These are phyloP conservation scores for Salix suchowensis DNA, from an alignment of 345 rosid genomes.

Conservation along the genomic window DNA sequence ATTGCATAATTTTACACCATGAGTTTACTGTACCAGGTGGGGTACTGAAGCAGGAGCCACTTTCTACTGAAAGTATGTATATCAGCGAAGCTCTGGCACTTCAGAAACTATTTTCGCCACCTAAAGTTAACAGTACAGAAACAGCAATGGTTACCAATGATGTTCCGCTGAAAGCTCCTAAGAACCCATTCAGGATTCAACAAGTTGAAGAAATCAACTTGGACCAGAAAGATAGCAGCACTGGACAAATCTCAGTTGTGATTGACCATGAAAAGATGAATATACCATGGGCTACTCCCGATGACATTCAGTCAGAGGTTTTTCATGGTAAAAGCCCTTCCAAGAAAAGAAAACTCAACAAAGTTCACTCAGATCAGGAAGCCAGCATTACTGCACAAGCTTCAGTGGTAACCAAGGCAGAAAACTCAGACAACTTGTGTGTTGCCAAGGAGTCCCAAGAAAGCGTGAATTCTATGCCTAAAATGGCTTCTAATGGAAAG, in stretches of 20 bases:
- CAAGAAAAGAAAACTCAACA: conserved; percentile 20
- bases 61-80: conserved; percentile 32
- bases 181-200: conserved; percentile 62
- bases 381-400: conserved; percentile 23
- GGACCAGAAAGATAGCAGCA: conserved; percentile 2
- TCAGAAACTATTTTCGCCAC: conserved; percentile 39
- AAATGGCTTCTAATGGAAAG: conserved; percentile 21
- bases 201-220: conserved; percentile 27
- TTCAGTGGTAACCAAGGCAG: conserved; percentile 35
- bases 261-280: conserved; percentile 24
- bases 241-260: conserved; percentile 23
- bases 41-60: conserved; percentile 21
- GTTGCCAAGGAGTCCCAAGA: conserved; percentile 36
- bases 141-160: conserved; percentile 5
- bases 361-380: conserved; percentile 11
- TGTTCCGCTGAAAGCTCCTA: conserved; percentile 33
- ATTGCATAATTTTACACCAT: background rate
- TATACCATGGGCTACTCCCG: conserved; percentile 14
- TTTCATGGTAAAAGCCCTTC: background rate
- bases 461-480: conserved; percentile 50
- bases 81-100: conserved; percentile 44
- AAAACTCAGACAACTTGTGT: conserved; percentile 9
- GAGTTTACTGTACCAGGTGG: conserved; percentile 16
- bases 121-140: conserved; percentile 13
- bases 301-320: conserved; percentile 6